These are phyloP conservation scores for Barnettozyma botsteinii DNA, from an alignment of 805 yeast species.

Conservation along the genomic window DNA sequence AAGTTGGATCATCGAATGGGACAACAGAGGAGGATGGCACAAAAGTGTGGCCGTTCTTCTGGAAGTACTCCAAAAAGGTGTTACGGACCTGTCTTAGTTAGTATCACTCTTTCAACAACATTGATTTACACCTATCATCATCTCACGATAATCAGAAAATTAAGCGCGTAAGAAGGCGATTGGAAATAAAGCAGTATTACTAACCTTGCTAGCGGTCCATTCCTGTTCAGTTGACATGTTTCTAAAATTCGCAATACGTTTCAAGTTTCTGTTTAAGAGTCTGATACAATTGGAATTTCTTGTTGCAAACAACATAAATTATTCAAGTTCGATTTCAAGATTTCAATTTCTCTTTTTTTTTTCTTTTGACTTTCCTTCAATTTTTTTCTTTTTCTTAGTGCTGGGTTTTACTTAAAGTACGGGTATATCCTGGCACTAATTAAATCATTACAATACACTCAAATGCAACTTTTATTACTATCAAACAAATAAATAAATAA, in stretches of 20 bases:
- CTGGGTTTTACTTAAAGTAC: too few species aligned
- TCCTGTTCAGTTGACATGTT: conserved; percentile 27
- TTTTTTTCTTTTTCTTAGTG: too few species aligned
- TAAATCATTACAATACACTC: too few species aligned
- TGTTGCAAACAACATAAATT: conserved; percentile 15
- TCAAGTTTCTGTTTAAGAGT: conserved; percentile 5
- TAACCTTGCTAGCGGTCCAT: conserved; percentile 27
- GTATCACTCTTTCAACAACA: too few species aligned
- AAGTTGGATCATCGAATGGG: conserved; percentile 97
- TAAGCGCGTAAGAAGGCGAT: too few species aligned
- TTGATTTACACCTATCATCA: too few species aligned
- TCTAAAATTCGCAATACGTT: conserved; percentile 11
- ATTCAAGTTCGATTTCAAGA: background rate
- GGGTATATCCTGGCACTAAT: too few species aligned
- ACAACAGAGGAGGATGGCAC: conserved; percentile 93
- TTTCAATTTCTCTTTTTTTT: conserved; percentile 1
- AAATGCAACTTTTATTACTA: too few species aligned
- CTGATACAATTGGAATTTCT: conserved; percentile 11
- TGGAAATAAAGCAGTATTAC: too few species aligned
- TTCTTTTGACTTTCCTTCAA: background rate
- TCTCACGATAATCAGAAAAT: too few species aligned
- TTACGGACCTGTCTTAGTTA: conserved; percentile 50
- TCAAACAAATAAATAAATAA: too few species aligned
- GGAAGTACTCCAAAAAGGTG: conserved; percentile 81
- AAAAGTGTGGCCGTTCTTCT: conserved; percentile 61